Percentiles rank a stretch among this genome's conserved stretches.
Conservation (phyloP, 805 yeast genomes). For the Yarrowia yakushimensis region DNA sequence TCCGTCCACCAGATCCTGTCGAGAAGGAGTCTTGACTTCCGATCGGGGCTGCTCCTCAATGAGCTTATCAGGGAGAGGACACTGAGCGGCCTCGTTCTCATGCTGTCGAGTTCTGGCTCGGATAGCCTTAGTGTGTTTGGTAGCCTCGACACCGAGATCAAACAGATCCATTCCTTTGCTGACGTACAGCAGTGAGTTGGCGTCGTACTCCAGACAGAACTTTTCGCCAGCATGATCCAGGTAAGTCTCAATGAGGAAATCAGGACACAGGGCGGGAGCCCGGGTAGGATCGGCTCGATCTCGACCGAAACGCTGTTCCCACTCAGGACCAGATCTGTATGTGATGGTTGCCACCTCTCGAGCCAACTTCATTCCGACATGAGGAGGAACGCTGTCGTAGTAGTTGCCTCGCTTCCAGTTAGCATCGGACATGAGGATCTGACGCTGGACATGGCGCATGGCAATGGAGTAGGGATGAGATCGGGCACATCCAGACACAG, state of each 20-base stretch:
- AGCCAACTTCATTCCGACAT: conserved; percentile 90
- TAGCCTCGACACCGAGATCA: conserved; percentile 55
- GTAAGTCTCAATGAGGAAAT: conserved; percentile 86
- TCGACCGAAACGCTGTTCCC: conserved; percentile 91
- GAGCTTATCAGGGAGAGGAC: conserved; percentile 50
- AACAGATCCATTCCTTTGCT: conserved; percentile 94
- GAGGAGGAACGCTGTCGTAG: conserved; percentile 79
- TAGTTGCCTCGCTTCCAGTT: conserved; percentile 91
- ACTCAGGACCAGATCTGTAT: conserved; percentile 93
- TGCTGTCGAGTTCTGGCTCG: conserved; percentile 3
- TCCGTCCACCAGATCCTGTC: conserved; percentile 62
- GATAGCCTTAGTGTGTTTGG: conserved; percentile 25
- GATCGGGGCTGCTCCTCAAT: conserved; percentile 50
- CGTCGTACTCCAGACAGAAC: conserved; percentile 85
- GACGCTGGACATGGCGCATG: conserved; percentile 88
- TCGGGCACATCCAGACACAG: conserved; percentile 90
- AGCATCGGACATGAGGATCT: conserved; percentile 90
- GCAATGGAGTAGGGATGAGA: conserved; percentile 94
- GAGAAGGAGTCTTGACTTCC: conserved; percentile 48
- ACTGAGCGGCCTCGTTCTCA: conserved; percentile 30
- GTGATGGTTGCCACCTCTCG: conserved; percentile 93
- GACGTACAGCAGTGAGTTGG: conserved; percentile 81
- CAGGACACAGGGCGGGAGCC: conserved; percentile 89
- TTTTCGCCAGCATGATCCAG: conserved; percentile 94
- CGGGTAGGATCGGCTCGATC: conserved; percentile 75